These are phyloP conservation scores for Aegilops sharonensis DNA, from an alignment of 176 grass and related monocot genomes.

Conservation along the genomic window DNA sequence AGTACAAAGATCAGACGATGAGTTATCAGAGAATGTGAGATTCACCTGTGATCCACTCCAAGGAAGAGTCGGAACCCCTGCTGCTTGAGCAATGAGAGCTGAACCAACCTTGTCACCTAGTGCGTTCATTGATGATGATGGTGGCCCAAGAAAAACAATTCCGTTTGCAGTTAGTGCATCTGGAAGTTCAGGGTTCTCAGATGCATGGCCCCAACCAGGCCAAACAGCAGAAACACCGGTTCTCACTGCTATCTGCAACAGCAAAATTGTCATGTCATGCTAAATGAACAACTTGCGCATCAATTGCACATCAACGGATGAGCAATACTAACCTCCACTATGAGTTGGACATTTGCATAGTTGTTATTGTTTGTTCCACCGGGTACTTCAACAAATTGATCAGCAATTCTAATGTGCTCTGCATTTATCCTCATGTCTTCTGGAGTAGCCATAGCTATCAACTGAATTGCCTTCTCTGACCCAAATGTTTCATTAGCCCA, in stretches of 20 bases:
- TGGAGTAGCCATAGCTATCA: slow-evolving; percentile 94
- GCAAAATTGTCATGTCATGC: slow-evolving; percentile 3
- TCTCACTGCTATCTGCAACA: slow-evolving; percentile 68
- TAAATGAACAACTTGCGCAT: not conserved
- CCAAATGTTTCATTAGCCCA: slow-evolving; percentile 94
- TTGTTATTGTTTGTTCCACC: slow-evolving; percentile 98
- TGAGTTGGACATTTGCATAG: slow-evolving; percentile 96
- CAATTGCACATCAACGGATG: not conserved
- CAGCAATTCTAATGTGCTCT: slow-evolving; percentile 91
- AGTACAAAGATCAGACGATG: slow-evolving; percentile 7
- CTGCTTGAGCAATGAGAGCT: slow-evolving; percentile 97
- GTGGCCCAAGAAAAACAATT: slow-evolving; percentile 92
- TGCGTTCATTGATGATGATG: slow-evolving; percentile 82
- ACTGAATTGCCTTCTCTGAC: slow-evolving; percentile 86
- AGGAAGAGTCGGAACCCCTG: slow-evolving; percentile 87
- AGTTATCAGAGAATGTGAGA: slow-evolving; percentile 22
- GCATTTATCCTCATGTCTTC: slow-evolving; percentile 98
- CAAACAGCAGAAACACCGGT: slow-evolving; percentile 89
- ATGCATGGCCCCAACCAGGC: slow-evolving; percentile 99
- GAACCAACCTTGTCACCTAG: slow-evolving; percentile 98
- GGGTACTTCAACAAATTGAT: slow-evolving; percentile 95
- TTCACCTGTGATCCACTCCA: slow-evolving; percentile 98
- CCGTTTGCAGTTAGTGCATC: slow-evolving; percentile 70
- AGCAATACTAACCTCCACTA: slow-evolving; percentile 72
- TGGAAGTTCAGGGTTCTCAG: slow-evolving; percentile 96